Base-by-base conservation (phyloP, 1,139 yeast species). In the Hyphopichia fennica region DNA sequence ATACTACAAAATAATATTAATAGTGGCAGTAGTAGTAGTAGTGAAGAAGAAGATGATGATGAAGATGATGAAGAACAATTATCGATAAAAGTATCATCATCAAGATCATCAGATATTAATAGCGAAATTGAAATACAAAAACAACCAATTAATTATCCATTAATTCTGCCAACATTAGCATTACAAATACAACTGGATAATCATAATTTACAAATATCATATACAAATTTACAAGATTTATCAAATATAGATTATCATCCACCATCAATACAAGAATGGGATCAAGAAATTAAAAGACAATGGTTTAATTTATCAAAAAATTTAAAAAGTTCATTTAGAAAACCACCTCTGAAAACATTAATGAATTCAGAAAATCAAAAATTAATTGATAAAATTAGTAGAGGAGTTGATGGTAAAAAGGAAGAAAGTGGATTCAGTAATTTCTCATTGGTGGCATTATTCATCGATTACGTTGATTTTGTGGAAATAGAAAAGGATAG, bases 401-500 rank as follows among this genome's bases (percentile, higher is more conserved):
- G 96, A 50, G 95, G 96, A 5, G 96, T 87, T 13, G 96, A 88
- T 61, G 96, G 96, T 8, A 76, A 82, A 40, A 78, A 82, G 54
- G 88, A 81, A 40, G 82, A 64, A 23, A 76, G 77, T 29, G 96
- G 95, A 1, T 69, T 77, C 45, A 82, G 79, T 54, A 82, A 87
- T 59, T 87, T 85, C 59, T 80, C 82, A 1, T 80, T 87, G 20
- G 77, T 86, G 27, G 83, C 86, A 29, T 63, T 88, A 69, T 81
- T 87, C 55, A 77, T 84, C 32, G 86, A 87, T 43, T 68, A 73
- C 41, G 95, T 85, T n/a, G 96, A 88, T 60, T 75, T 75, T 53
- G 76, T 82, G 45, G 84, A 82, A 50, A 67, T 83, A 49, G 80
- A 75, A 41, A 71, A 65, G 64, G 86, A 81, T 52, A 69, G 78